Conservation (phyloP, 129 eudicot genomes). For the Silybum marianum region DNA sequence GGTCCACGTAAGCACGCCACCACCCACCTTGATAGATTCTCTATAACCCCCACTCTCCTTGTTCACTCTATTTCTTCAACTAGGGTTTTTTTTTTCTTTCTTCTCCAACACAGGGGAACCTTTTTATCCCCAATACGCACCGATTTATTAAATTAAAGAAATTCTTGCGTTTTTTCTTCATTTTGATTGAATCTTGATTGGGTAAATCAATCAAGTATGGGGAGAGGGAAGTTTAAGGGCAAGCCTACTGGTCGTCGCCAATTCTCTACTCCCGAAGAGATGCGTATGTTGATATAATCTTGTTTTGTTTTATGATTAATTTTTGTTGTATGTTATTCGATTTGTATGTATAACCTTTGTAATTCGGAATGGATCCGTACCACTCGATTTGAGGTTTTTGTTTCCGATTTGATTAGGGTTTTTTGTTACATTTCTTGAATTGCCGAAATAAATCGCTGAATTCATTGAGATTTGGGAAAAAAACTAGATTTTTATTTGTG, state of each 20-base stretch:
- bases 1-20: slow-evolving; percentile 14
- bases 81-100: slow-evolving; percentile 25
- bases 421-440: neutral
- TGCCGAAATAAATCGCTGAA: neutral
- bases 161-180: neutral
- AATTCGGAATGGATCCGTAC: slow-evolving; percentile 7
- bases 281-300: slow-evolving; percentile 42
- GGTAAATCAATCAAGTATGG: slow-evolving; percentile 38
- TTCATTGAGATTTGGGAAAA: neutral
- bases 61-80: neutral
- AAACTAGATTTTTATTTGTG: neutral
- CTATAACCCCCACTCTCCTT: neutral
- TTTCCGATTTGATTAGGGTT: neutral
- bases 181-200: neutral
- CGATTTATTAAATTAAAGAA: too few relatives aligned
- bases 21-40: neutral
- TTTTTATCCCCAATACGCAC: slow-evolving; percentile 14
- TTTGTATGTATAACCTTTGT: neutral
- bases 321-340: neutral
- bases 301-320: neutral
- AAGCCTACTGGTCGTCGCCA: slow-evolving; percentile 97
- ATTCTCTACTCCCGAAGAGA: slow-evolving; percentile 83
- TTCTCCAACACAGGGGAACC: neutral
- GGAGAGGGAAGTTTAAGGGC: slow-evolving; percentile 91
- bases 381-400: neutral